These are phyloP conservation scores for Chlamydomonas urium DNA, from an alignment of 139 green algal genomes.

Conservation along the genomic window DNA sequence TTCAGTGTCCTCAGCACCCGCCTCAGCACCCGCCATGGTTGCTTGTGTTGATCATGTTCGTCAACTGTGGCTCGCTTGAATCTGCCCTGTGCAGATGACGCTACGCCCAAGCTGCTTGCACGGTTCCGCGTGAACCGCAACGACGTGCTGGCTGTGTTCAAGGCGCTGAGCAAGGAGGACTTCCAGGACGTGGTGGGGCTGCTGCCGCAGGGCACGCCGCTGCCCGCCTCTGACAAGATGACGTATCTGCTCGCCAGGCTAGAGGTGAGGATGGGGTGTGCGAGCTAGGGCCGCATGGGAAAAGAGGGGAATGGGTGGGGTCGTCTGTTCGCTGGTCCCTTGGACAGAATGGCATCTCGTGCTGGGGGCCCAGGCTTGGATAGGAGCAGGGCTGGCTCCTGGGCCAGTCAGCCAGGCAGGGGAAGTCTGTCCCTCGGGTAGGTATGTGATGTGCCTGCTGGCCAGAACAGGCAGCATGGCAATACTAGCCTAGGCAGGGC, in stretches of 20 bases:
- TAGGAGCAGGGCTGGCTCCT: no score
- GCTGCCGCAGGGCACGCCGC: conserved; percentile 58
- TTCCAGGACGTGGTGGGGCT: conserved; percentile 62
- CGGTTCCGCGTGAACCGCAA: conserved; percentile 45
- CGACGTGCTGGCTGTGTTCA: conserved; percentile 58
- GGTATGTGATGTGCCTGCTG: no score
- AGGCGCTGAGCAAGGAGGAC: conserved; percentile 56
- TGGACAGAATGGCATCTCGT: no score
- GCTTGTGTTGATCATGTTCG: no score
- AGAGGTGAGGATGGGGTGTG: conserved; percentile 30
- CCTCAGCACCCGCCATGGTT: no score
- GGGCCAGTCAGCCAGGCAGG: no score
- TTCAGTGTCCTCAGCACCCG: no score
- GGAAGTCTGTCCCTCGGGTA: no score
- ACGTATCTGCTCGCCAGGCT: conserved; percentile 60
- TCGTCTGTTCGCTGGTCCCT: background rate
- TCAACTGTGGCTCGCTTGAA: background rate
- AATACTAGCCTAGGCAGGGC: no score
- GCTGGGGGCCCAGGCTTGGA: no score
- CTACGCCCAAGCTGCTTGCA: conserved; percentile 50
- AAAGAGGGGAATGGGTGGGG: background rate
- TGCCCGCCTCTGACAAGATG: conserved; percentile 64
- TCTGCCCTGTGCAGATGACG: conserved; percentile 28
- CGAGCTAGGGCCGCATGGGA: background rate
- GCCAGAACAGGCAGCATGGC: no score